Percentiles rank a stretch among this genome's conserved stretches.
Evolutionary conservation across 2,329 filamentous ascomycete genomes (phyloP).

Genomic region (Dryadomyces quercivorus): DNA sequence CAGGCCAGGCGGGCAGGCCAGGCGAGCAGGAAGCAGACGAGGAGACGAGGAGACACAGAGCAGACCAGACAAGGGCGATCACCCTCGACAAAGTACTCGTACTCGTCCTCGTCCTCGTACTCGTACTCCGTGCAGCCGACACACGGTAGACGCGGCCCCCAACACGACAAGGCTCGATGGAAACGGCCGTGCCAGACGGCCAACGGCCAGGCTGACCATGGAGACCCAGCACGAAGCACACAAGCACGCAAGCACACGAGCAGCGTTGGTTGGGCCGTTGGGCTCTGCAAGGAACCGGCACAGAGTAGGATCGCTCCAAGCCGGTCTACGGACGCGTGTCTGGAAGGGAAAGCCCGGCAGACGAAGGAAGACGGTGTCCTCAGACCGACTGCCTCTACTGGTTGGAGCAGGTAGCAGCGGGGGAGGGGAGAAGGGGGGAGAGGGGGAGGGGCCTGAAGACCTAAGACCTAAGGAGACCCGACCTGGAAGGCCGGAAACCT

Average conservation of each 20-base stretch:
- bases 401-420: not conserved
- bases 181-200: constrained; percentile 2
- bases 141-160: too few species aligned
- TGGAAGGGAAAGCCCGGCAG: not conserved
- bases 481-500: not conserved
- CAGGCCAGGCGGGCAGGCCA: too few species aligned
- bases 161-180: not conserved
- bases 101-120: too few species aligned
- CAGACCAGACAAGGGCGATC: not conserved
- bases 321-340: not conserved
- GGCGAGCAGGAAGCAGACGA: not conserved
- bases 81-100: too few species aligned
- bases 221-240: too few species aligned
- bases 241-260: too few species aligned
- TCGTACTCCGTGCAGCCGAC: too few species aligned
- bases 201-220: constrained; percentile 1
- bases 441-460: too few species aligned
- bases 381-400: too few species aligned
- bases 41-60: not conserved
- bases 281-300: not conserved
- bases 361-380: too few species aligned
- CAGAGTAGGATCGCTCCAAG: not conserved
- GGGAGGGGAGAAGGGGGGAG: not conserved
- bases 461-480: too few species aligned
- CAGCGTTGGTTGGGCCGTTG: not conserved